Percentiles rank a stretch among this genome's conserved stretches.
Evolutionary conservation across 257 asterid genomes (phyloP).

Genomic region (Solanum chilense): DNA sequence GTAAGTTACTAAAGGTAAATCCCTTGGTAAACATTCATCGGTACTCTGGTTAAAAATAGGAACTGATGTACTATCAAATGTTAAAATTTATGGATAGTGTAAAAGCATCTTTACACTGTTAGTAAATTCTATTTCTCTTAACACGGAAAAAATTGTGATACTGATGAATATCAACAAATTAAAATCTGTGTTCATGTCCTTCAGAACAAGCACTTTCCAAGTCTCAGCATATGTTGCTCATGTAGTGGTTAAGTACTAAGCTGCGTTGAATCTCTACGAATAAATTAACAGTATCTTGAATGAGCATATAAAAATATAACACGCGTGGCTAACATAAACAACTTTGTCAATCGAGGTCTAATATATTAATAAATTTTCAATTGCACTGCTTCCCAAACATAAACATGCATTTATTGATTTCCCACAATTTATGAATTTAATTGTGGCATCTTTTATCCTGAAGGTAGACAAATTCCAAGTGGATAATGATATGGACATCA

Average conservation of each 20-base stretch:
- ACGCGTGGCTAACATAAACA: background rate
- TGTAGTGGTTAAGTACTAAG: conserved; percentile 39
- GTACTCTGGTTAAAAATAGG: background rate
- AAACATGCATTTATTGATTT: background rate
- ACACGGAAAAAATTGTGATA: conserved; percentile 47
- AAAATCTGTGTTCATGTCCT: conserved; percentile 67
- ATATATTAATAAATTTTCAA: background rate
- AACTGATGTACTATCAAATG: background rate
- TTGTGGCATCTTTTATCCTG: background rate
- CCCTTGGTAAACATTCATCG: background rate
- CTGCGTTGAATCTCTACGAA: conserved; percentile 49
- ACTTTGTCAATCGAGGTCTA: background rate
- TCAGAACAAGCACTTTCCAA: conserved; percentile 56
- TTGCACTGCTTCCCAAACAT: background rate
- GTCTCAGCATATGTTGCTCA: conserved; percentile 17
- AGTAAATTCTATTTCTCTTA: conserved; percentile 35
- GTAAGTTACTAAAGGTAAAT: background rate
- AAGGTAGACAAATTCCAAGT: background rate
- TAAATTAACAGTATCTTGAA: background rate
- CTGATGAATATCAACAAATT: conserved; percentile 64
- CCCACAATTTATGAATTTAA: too few relatives aligned
- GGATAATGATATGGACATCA: background rate
- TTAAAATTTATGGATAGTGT: background rate
- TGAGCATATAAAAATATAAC: background rate
- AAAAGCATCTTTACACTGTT: background rate